Base-by-base conservation (phyloP, 768 basidiomycete species). In the Tremella yokohamensis region DNA sequence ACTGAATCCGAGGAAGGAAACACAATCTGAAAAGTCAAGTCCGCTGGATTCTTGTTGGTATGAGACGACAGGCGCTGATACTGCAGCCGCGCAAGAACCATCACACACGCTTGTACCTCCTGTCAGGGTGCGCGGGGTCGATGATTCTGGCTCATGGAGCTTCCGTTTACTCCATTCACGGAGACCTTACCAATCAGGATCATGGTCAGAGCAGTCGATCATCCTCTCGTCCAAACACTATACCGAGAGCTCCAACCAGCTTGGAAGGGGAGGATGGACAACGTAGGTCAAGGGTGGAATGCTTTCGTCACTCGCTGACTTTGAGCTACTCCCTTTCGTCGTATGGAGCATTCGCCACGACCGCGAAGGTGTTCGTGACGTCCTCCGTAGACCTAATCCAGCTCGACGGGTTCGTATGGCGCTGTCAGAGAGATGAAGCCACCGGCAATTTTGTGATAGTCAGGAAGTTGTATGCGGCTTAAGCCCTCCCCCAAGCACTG, bases 371-470 rank as follows among this genome's bases (percentile, higher is more conserved):
- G 4, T 45, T 45, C 22, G 42, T 18, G 6, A 45, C 42, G 8
- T n/a, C n/a, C 6, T 22, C n/a, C 8, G 42, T 45, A 22, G n/a
- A 18, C 42, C 4, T 45, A 8, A 22, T 45, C n/a, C 42, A 45
- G 42, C 42, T 45, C n/a, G 42, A 45, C 42, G 42, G 42, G 7
- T n/a, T 22, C 22, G 42, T 45, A 18, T 45, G 42, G 42, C 42
- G 42, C 8, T 45, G 42, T 45, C 6, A 18, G n/a, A 45, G 22
- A 45, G 42, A 45, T 8, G 42, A 45, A 4, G 42, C 42, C 4
- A 8, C 42, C 42, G 42, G 22, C 42, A 22, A 22, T 8, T 45
- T 18, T 45, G 42, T 45, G n/a, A 45, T 45, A 34, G 29, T 34
- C 6, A 11, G 11, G 29, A 34, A 34, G 29, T 11, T 34, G 29